A percentile compares a stretch with the other conserved stretches of the same genome.
Evolutionary conservation across 805 yeast genomes (phyloP).

Genomic region (Yamadazyma laniorum): DNA sequence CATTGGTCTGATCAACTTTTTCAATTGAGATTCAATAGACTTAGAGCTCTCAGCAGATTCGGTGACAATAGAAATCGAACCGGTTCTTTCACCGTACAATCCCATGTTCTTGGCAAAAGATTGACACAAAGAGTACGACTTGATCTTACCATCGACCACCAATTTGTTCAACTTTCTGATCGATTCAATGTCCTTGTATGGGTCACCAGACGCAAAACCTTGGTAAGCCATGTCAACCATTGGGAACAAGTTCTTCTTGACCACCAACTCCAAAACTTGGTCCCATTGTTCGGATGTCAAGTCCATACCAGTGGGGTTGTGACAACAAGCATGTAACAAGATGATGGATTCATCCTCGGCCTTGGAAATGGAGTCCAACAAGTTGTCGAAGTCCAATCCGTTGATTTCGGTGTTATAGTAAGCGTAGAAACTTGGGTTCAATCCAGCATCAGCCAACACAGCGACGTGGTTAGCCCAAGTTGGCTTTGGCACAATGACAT

Average conservation of each 20-base stretch:
- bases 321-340: constrained; percentile 91
- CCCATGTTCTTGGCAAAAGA: constrained; percentile 51
- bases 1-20: constrained; percentile 78
- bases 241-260: constrained; percentile 64
- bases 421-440: constrained; percentile 58
- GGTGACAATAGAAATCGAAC: constrained; percentile 68
- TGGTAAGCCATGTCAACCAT: constrained; percentile 93
- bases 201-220: constrained; percentile 87
- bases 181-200: constrained; percentile 62
- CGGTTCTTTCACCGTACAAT: constrained; percentile 58
- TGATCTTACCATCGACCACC: constrained; percentile 49
- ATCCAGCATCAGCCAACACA: constrained; percentile 72
- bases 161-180: constrained; percentile 46
- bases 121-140: constrained; percentile 53
- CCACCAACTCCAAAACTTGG: constrained; percentile 61
- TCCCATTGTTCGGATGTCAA: constrained; percentile 82
- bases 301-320: constrained; percentile 96
- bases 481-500: constrained; percentile 76
- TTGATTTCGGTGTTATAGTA: constrained; percentile 67
- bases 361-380: constrained; percentile 54
- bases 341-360: constrained; percentile 63
- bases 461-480: constrained; percentile 94
- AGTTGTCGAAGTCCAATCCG: constrained; percentile 61
- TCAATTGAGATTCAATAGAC: constrained; percentile 74
- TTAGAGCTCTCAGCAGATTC: constrained; percentile 51